Percentiles rank a stretch among this genome's conserved stretches.
Conservation (phyloP, 2,329 filamentous ascomycete genomes). For the Ophiocordyceps camponoti-floridani region DNA sequence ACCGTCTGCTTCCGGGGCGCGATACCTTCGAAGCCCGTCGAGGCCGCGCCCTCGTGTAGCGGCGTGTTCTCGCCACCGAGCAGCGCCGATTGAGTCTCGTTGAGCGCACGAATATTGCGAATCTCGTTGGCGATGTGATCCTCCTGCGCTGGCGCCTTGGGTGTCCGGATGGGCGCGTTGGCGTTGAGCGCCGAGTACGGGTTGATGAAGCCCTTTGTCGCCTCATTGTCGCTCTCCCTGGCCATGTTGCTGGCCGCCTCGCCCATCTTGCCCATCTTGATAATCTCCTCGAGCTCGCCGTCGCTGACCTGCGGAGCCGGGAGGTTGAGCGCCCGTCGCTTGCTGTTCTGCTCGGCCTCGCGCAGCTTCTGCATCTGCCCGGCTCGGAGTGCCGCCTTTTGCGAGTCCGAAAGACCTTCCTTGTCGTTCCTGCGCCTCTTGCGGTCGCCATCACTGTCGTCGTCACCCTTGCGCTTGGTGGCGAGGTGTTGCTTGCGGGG, state of each 20-base stretch:
- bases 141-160: slow-evolving; percentile 77
- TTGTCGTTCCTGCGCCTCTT: slow-evolving; percentile 87
- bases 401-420: slow-evolving; percentile 55
- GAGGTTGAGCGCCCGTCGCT: slow-evolving; percentile 64
- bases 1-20: slow-evolving; percentile 64
- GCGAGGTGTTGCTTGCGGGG: slow-evolving; percentile 79
- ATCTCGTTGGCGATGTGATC: slow-evolving; percentile 96
- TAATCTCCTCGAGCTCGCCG: slow-evolving; percentile 84
- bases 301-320: slow-evolving; percentile 87
- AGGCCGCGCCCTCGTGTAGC: slow-evolving; percentile 61
- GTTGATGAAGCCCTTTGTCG: slow-evolving; percentile 70
- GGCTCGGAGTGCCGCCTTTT: slow-evolving; percentile 78
- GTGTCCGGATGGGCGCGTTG: slow-evolving; percentile 78
- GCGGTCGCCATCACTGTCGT: slow-evolving; percentile 64
- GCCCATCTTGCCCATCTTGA: slow-evolving; percentile 94
- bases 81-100: slow-evolving; percentile 82
- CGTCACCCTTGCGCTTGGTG: slow-evolving; percentile 87
- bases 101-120: slow-evolving; percentile 78
- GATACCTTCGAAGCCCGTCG: slow-evolving; percentile 76
- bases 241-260: slow-evolving; percentile 67
- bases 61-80: slow-evolving; percentile 89
- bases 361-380: slow-evolving; percentile 88
- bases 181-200: slow-evolving; percentile 72
- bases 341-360: slow-evolving; percentile 93
- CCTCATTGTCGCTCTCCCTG: slow-evolving; percentile 62